Base-by-base conservation (phyloP, 768 basidiomycete species). In the Boletus sp. region DNA sequence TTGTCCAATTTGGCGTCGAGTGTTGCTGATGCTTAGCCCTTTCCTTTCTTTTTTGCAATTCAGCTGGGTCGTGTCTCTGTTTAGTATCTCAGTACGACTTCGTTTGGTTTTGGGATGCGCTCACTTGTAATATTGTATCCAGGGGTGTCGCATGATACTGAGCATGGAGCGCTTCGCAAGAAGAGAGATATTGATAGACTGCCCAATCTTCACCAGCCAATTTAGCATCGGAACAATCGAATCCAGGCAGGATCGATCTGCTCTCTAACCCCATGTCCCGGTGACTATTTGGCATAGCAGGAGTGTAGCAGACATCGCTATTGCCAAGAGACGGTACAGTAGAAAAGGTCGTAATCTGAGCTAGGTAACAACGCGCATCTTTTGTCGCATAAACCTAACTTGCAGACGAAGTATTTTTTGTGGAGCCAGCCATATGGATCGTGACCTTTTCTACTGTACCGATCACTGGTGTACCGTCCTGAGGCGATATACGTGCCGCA, bases 111-210 rank as follows among this genome's bases (percentile, higher is more conserved):
- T 3, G 38, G 10, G 27, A 40, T 23, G 5, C 1, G 27, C 15
- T 37, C n/a, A 17, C 23, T 54, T 29, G 25, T 25, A 15, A 37
- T 25, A 9, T 38, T 23, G 1, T 3, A 23, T 34, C 35, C n/a
- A 68, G 67, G 68, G 63, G 8, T 68, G 68, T 50, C 51, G 41
- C 29, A 42, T 70, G 47, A 55, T 70, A 39, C 32, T 64, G 1
- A 59, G 58, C 39, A 65, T 62, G 41, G 41, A 63, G 39, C 47
- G 55, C 27, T 59, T 68, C 14, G 53, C 57, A 23, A 52, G 51
- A 33, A 44, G 10, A 25, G 25, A 49, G 19, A 27, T 19, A 15
- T 9, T 33, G 14, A 15, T 5, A 13, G 43, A 19, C n/a, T 9
- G n/a, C 10, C 8, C 23, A 13, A 11, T 54, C 33, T 34, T 64